Evolutionary conservation across 2,329 filamentous ascomycete genomes (phyloP).

Genomic region (Canariomyces notabilis): DNA sequence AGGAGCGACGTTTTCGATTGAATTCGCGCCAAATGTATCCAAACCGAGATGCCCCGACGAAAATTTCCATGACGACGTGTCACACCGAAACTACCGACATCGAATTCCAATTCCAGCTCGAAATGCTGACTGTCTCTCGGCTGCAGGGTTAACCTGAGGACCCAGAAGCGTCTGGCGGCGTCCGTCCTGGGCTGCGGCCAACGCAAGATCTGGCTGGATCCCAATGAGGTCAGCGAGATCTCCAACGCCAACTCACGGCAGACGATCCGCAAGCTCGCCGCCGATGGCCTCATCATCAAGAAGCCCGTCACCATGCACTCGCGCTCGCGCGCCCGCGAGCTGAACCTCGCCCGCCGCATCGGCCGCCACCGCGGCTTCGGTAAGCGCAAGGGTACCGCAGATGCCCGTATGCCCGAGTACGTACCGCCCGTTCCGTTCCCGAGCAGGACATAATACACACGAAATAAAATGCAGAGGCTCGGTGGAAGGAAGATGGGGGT

Average conservation of each 20-base stretch:
- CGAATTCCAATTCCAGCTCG: constrained; percentile 3
- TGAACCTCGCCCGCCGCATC: constrained; percentile 89
- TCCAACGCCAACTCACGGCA: constrained; percentile 99
- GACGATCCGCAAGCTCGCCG: constrained; percentile 98
- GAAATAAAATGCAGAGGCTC: not conserved
- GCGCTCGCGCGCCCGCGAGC: constrained; percentile 88
- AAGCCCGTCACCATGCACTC: constrained; percentile 99
- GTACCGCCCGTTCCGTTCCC: constrained; percentile 31
- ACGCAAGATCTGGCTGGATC: constrained; percentile 99
- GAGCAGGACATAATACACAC: not conserved
- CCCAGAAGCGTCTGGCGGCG: constrained; percentile 99
- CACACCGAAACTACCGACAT: constrained; percentile 7
- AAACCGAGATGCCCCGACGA: constrained; percentile 8
- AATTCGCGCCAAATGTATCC: constrained; percentile 4
- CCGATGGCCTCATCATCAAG: constrained; percentile 99
- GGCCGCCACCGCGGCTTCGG: constrained; percentile 98
- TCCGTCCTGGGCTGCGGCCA: constrained; percentile 98
- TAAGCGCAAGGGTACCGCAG: constrained; percentile 99
- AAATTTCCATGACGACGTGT: constrained; percentile 9
- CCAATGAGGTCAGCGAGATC: constrained; percentile 98
- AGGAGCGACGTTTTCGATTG: constrained; percentile 10
- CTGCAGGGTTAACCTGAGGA: constrained; percentile 95
- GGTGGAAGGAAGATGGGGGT: not conserved
- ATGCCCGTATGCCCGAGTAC: constrained; percentile 98
- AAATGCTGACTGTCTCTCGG: constrained; percentile 24